Base-by-base conservation (phyloP, 768 basidiomycete species). In the Amanita pseudoporphyria region DNA sequence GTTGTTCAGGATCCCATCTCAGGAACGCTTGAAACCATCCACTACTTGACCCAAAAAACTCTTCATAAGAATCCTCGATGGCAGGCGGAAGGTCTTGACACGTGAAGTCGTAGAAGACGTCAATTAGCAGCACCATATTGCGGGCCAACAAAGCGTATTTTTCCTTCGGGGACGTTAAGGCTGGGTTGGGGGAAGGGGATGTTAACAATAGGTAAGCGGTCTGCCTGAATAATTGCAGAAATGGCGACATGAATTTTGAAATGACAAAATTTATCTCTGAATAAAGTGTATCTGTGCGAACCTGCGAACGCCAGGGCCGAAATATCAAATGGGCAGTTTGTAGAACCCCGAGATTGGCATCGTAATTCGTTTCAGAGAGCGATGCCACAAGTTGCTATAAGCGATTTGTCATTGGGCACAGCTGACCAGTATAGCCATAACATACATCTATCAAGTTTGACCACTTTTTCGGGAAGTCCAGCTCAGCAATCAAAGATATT, bases 261-360 rank as follows among this genome's bases (percentile, higher is more conserved):
- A 98, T 75, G 47, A 96, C 94, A 49, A 88, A 73, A 65, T 95
- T 96, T 72, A 99, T 97, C 58, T 86, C 87, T 3, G 82, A 74
- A 71, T 83, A 98, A 40, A 99, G 81, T 35, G 75, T 64, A 65
- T 99, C 86, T 10, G 88, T 86, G 51, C 92, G 81, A 54, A 92
- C 87, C 58, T 86, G 87, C 1, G 90, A 82, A 38, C 95, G 81
- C 95, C 95, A 99, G 41, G 84, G 85, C 37, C 73, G 78, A 70
- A 97, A 98, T 59, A 99, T 97, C 33, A 91, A 94, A 63, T 97
- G 96, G 0, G 93, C 93, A 0, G 93, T 93, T 60, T 96, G 81
- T 38, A 99, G 75, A 7, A 99, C 88, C 42, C 87, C 89, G 19
- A 94, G 71, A 64, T 96, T 98, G 54, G 88, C 64, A 52, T 82